Evolutionary conservation across 2,329 filamentous ascomycete genomes (phyloP).

Genomic region (Thelonectria rubi): DNA sequence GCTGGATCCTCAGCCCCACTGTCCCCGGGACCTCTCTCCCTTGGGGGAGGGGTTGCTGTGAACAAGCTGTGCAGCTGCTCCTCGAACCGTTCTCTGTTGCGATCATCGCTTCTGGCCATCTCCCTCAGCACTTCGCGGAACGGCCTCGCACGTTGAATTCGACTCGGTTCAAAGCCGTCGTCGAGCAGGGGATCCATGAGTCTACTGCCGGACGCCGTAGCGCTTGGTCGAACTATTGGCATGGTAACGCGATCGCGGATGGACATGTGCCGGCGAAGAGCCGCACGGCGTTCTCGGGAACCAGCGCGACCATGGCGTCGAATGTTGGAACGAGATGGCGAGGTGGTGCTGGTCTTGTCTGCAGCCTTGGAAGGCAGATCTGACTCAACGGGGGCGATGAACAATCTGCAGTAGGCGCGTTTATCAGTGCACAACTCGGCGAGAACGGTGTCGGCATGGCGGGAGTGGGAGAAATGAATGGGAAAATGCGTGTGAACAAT

Average conservation of each 20-base stretch:
- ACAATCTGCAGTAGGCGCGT: conserved; percentile 49
- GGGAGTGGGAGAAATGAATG: conserved; percentile 23
- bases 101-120: conserved; percentile 37
- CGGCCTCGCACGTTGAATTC: conserved; percentile 25
- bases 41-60: conserved; percentile 29
- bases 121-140: conserved; percentile 42
- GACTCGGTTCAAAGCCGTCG: not conserved
- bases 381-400: conserved; percentile 57
- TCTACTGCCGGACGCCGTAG: not conserved
- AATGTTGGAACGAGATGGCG: conserved; percentile 52
- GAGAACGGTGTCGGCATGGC: conserved; percentile 25
- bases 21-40: conserved; percentile 23
- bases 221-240: conserved; percentile 18
- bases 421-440: conserved; percentile 28
- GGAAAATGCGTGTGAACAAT: conserved; percentile 21
- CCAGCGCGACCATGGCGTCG: conserved; percentile 48
- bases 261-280: conserved; percentile 41
- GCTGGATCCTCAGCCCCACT: conserved; percentile 23
- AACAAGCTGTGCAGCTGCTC: conserved; percentile 43
- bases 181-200: not conserved
- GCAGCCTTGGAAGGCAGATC: conserved; percentile 51
- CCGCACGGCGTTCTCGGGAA: conserved; percentile 46
- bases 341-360: conserved; percentile 42
- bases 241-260: conserved; percentile 37
- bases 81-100: conserved; percentile 41